Evolutionary conservation across 192 early-diverging fungal genomes (phyloP).

Genomic region (Podila epigama): DNA sequence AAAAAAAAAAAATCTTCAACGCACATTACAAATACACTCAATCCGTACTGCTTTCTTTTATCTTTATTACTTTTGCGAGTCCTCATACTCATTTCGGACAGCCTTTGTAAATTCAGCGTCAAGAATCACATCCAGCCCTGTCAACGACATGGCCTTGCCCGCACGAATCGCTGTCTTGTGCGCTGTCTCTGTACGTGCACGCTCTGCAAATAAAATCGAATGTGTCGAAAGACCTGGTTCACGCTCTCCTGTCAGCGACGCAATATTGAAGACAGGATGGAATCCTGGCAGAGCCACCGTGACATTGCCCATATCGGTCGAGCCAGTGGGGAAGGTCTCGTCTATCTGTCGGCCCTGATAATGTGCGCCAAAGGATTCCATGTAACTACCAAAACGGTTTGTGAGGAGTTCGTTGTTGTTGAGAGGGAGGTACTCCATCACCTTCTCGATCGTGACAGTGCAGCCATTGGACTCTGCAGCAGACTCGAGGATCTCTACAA

Average conservation of each 20-base stretch:
- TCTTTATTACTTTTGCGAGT: slow-evolving; percentile 7
- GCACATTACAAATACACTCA: background rate
- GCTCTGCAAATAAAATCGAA: slow-evolving; percentile 68
- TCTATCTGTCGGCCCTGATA: slow-evolving; percentile 43
- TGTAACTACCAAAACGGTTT: slow-evolving; percentile 54
- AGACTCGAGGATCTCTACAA: slow-evolving; percentile 65
- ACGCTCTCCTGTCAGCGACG: slow-evolving; percentile 56
- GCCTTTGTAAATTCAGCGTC: slow-evolving; percentile 56
- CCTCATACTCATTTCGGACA: slow-evolving; percentile 51
- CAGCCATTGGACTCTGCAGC: slow-evolving; percentile 77
- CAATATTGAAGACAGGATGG: slow-evolving; percentile 64
- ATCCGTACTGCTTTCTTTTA: background rate
- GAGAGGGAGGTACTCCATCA: slow-evolving; percentile 51
- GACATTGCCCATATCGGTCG: slow-evolving; percentile 81
- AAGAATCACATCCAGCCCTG: slow-evolving; percentile 55
- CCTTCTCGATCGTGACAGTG: slow-evolving; percentile 54
- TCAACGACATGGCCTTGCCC: slow-evolving; percentile 59
- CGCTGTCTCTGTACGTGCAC: slow-evolving; percentile 63
- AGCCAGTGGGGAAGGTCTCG: slow-evolving; percentile 49
- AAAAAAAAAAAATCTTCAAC: background rate
- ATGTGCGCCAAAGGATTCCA: slow-evolving; percentile 52
- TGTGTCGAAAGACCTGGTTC: slow-evolving; percentile 60
- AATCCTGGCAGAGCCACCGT: slow-evolving; percentile 67
- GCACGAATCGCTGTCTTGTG: slow-evolving; percentile 63
- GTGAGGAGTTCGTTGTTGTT: slow-evolving; percentile 65